A percentile compares a stretch with the other conserved stretches of the same genome.
These are phyloP conservation scores for Lepidium aucheri DNA, from an alignment of 345 rosid genomes.

Conservation along the genomic window DNA sequence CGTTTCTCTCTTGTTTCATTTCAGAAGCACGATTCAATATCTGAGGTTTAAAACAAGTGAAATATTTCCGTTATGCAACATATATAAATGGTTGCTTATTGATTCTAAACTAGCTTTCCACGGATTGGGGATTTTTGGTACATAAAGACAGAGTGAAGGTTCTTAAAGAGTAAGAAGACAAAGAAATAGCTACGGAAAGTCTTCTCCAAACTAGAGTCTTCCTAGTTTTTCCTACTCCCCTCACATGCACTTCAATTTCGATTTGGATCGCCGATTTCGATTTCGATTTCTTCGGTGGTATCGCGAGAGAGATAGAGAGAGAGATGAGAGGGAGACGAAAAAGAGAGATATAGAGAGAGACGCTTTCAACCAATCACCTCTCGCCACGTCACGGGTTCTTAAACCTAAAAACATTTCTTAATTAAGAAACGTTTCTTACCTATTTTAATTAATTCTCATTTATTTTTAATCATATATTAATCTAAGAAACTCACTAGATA, in stretches of 20 bases:
- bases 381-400: no score
- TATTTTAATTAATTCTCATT: no score
- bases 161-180: slow-evolving; percentile 19
- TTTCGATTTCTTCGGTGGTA: no score
- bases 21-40: slow-evolving; percentile 59
- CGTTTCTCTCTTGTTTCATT: slow-evolving; percentile 61
- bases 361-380: no score
- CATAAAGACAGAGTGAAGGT: neutral
- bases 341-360: no score
- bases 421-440: no score
- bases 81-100: neutral
- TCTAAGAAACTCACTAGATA: no score
- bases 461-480: no score
- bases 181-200: neutral
- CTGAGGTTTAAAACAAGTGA: slow-evolving; percentile 32
- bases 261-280: no score
- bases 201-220: neutral
- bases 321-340: no score
- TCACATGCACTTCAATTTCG: slow-evolving; percentile 12
- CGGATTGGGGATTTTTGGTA: slow-evolving; percentile 7
- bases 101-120: neutral
- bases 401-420: no score
- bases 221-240: neutral
- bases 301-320: no score
- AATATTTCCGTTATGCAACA: neutral